Percentiles rank a stretch among this genome's conserved stretches.
Evolutionary conservation across 1,284 basidiomycete species (phyloP).

Genomic region (Cutaneotrichosporon sp.): DNA sequence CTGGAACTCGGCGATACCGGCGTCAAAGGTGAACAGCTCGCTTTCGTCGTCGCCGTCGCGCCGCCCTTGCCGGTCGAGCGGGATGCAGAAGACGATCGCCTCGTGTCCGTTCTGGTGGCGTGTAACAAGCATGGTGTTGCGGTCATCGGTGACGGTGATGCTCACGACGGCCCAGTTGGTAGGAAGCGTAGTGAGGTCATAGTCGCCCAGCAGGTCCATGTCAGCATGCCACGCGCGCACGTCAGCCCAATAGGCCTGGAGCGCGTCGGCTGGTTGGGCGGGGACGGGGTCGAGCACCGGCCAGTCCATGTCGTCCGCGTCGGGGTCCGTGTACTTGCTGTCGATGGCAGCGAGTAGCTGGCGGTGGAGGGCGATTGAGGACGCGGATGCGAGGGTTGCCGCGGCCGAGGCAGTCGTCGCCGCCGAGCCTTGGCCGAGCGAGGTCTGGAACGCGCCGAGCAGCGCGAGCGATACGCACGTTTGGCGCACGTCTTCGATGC

Average conservation of each 20-base stretch:
- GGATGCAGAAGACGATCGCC: constrained; percentile 83
- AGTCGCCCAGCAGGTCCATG: constrained; percentile 50
- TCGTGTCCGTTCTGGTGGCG: constrained; percentile 67
- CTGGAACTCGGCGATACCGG: constrained; percentile 70
- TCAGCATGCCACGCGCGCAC: constrained; percentile 60
- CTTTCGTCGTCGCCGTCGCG: constrained; percentile 75
- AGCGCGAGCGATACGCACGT: constrained; percentile 69
- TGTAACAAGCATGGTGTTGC: constrained; percentile 78
- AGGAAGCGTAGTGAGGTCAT: constrained; percentile 60
- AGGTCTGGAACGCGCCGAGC: constrained; percentile 73
- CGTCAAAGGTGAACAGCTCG: constrained; percentile 70
- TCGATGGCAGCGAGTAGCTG: constrained; percentile 60
- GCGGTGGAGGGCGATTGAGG: constrained; percentile 73
- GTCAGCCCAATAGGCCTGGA: constrained; percentile 40
- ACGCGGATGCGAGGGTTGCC: constrained; percentile 62
- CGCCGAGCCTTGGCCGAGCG: constrained; percentile 64
- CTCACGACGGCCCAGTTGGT: constrained; percentile 81
- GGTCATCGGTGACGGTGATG: constrained; percentile 78
- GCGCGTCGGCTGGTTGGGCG: constrained; percentile 4
- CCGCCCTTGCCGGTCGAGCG: constrained; percentile 73
- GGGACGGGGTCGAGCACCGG: constrained; percentile 56
- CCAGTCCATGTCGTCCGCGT: constrained; percentile 60
- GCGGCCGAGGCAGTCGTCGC: constrained; percentile 62
- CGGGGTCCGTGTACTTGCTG: constrained; percentile 57
- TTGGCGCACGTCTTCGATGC: constrained; percentile 70